phyloP scores from a whole-genome alignment of 2,329 filamentous ascomycete species.

The Ophiostoma ips region DNA sequence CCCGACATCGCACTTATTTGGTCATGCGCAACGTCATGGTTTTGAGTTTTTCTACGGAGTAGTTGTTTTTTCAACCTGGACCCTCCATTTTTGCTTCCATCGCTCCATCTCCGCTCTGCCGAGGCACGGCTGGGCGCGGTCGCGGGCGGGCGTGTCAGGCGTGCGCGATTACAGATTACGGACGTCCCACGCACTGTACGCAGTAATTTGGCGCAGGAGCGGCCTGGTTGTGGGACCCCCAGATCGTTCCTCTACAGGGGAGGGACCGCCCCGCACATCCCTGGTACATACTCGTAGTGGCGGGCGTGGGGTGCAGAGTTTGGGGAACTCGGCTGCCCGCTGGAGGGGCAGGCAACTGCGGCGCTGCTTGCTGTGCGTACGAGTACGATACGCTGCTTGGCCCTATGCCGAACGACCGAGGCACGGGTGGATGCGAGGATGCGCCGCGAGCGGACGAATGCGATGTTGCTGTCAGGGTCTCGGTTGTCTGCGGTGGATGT shows the following conservation, averaged over 20 bases:
- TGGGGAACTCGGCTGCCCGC: not conserved
- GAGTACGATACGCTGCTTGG: not conserved
- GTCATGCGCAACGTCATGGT: not conserved
- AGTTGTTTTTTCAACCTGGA: too few species aligned
- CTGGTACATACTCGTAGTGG: too few species aligned
- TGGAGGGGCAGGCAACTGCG: constrained; percentile 3
- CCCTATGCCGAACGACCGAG: constrained; percentile 13
- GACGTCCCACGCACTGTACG: too few species aligned
- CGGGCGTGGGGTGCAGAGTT: not conserved
- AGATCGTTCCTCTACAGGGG: too few species aligned
- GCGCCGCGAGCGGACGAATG: not conserved
- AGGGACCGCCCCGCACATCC: too few species aligned
- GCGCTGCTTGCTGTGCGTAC: not conserved
- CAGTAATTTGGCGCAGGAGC: too few species aligned
- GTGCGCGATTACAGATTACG: too few species aligned
- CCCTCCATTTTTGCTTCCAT: not conserved
- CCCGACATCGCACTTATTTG: too few species aligned
- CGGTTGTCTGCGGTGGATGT: too few species aligned
- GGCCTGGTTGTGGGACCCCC: too few species aligned
- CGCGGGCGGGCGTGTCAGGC: too few species aligned
- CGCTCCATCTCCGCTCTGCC: constrained; percentile 10
- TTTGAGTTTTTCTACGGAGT: not conserved
- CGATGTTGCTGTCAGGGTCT: not conserved
- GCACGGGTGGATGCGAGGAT: constrained; percentile 7
- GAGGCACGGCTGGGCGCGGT: constrained; percentile 7